Percentiles rank a stretch among this genome's conserved stretches.
These are phyloP conservation scores for Cinnamomum chago DNA, from an alignment of 164 flowering plant species.

Conservation along the genomic window DNA sequence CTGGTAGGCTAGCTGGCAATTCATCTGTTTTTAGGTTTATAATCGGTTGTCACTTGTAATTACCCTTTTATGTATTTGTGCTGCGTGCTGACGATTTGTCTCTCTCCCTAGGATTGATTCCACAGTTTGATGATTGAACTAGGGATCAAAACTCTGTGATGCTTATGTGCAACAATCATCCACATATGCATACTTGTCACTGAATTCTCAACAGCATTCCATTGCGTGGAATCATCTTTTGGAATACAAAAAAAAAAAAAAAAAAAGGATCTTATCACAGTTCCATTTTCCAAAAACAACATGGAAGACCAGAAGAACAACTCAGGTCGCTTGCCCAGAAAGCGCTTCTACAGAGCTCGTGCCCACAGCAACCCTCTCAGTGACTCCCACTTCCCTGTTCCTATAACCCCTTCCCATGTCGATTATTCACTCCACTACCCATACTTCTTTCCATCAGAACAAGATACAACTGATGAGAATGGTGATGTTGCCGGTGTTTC, in stretches of 20 bases:
- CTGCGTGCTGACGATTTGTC: background rate
- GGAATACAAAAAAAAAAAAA: too few species aligned
- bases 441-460: constrained; percentile 37
- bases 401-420: constrained; percentile 58
- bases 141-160: background rate
- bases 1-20: background rate
- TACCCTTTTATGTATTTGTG: background rate
- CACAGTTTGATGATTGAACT: background rate
- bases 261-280: background rate
- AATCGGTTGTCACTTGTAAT: background rate
- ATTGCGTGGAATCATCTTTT: background rate
- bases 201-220: background rate
- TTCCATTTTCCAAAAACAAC: background rate
- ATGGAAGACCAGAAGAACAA: constrained; percentile 32
- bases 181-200: background rate
- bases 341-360: constrained; percentile 89
- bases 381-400: constrained; percentile 93
- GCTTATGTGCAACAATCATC: background rate
- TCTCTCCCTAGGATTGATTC: background rate
- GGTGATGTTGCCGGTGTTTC: background rate
- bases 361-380: constrained; percentile 96
- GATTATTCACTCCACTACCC: constrained; percentile 70
- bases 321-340: constrained; percentile 70
- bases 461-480: background rate
- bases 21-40: background rate